Conservation (phyloP, 805 yeast species). For the Saccharomycopsis javanensis region DNA sequence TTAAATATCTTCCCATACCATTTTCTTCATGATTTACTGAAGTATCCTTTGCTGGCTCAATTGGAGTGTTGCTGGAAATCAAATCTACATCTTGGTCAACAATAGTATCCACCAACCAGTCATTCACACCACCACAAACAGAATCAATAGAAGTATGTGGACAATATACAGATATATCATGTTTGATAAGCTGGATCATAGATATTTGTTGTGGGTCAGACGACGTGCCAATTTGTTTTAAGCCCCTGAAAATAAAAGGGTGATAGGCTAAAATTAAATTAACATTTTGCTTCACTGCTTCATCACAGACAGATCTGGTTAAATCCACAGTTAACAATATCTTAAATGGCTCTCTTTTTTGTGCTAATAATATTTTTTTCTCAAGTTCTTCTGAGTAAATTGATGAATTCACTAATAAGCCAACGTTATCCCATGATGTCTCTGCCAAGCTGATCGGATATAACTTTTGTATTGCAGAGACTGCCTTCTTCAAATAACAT, state of each 20-base stretch:
- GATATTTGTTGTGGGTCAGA: conserved; percentile 75
- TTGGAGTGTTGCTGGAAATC: neutral
- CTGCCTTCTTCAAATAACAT: conserved; percentile 33
- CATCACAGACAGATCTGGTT: conserved; percentile 74
- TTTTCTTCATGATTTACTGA: conserved; percentile 30
- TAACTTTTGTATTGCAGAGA: conserved; percentile 52
- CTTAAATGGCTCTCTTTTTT: conserved; percentile 19
- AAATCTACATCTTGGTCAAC: conserved; percentile 23
- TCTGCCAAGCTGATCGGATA: conserved; percentile 83
- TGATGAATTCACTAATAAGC: conserved; percentile 69
- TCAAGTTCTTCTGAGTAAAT: conserved; percentile 20
- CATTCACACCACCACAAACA: conserved; percentile 87
- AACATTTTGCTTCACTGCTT: conserved; percentile 52
- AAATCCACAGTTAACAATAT: conserved; percentile 71
- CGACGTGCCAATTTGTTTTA: conserved; percentile 56
- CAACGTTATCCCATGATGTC: conserved; percentile 90
- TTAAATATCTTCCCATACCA: conserved; percentile 76
- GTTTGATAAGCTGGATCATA: conserved; percentile 57
- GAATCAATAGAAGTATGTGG: conserved; percentile 98
- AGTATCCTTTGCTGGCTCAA: conserved; percentile 20
- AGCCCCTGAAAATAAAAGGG: conserved; percentile 87
- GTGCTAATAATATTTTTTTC: conserved; percentile 22
- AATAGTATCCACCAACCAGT: conserved; percentile 69
- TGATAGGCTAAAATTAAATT: conserved; percentile 76
- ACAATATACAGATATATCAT: conserved; percentile 79